Evolutionary conservation across 164 flowering plant species (phyloP), one percentile per base, ranked within the genome.

Genomic region (Stephania yunnanensis): DNA sequence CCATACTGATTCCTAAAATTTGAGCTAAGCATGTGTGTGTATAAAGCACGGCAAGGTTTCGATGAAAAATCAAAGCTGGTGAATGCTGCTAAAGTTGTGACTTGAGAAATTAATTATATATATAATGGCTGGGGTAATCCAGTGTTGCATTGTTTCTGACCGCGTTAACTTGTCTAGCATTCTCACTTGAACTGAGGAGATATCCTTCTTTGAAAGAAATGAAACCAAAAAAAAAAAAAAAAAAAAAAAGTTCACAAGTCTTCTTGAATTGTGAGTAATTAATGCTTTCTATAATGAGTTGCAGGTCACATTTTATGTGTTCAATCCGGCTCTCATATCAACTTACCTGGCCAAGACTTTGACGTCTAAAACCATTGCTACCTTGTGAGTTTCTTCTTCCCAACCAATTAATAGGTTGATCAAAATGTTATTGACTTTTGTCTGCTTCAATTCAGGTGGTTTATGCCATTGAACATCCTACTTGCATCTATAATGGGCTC

Each of bases 391-490:
- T 74, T 42, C 31, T 75, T 73, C 70, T 73, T 30, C 53, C 72
- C 20, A 58, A 58, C 13, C 64, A 15, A 19, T 58, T 4, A 15
- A 7, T 48, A 25, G 2, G n/a, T 17, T 45, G 74, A 70, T 73
- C 48, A 61, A 13, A n/a, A 13, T 58, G n/a, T 11, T 5, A 58
- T 10, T 71, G 15, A 31, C 25, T n/a, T 25, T 61, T 25, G 42
- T 77, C 9, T 64, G 42, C 4, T 61, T 29, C 12, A 13, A 74
- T 71, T 15, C 71, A 94, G 98, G 93, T 94, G 98, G 98, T 94
- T 89, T 84, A 94, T 94, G 98, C 98, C 97, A 10, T 5, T 92
- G 65, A 94, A 94, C 78, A 82, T 92, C 52, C 88, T 91, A 45
- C 10, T 89, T 74, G 87, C 95, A 10, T 89, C 86, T 74, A 68